phyloP scores from a whole-genome alignment of 176 grass and related monocot genomes.

The Eragrostis nindensis region DNA sequence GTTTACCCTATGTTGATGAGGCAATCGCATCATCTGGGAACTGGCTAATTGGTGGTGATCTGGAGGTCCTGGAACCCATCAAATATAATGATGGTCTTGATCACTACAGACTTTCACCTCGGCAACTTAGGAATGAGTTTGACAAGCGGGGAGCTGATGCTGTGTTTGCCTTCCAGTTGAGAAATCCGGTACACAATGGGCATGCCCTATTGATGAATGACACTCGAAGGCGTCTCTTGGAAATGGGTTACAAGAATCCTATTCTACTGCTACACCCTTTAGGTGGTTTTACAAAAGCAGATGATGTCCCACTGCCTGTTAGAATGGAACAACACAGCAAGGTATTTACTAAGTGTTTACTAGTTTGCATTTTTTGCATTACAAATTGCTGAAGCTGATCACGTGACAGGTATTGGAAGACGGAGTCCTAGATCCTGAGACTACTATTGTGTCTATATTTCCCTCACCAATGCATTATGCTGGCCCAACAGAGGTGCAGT shows the following conservation, averaged over 20 bases:
- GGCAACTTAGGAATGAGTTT: slow-evolving; percentile 72
- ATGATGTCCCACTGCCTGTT: slow-evolving; percentile 91
- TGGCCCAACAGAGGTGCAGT: slow-evolving; percentile 97
- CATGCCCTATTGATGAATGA: slow-evolving; percentile 96
- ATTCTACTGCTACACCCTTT: slow-evolving; percentile 87
- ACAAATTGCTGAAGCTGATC: not conserved
- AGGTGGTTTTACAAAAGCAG: slow-evolving; percentile 82
- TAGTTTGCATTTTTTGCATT: not conserved
- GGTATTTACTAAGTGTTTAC: slow-evolving; percentile 41
- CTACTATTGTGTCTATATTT: slow-evolving; percentile 90
- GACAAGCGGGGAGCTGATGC: slow-evolving; percentile 81
- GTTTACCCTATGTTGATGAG: slow-evolving; percentile 92
- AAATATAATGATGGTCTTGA: slow-evolving; percentile 92
- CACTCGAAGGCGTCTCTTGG: slow-evolving; percentile 75
- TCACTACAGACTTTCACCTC: slow-evolving; percentile 81
- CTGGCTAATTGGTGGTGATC: slow-evolving; percentile 90
- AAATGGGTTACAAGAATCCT: slow-evolving; percentile 96
- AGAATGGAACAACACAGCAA: slow-evolving; percentile 98
- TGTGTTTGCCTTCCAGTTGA: slow-evolving; percentile 92
- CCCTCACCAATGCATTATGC: slow-evolving; percentile 99
- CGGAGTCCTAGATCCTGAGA: slow-evolving; percentile 89
- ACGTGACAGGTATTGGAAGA: slow-evolving; percentile 82
- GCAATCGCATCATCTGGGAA: slow-evolving; percentile 69
- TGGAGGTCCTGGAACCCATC: slow-evolving; percentile 85
- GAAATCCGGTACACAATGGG: slow-evolving; percentile 91